Evolutionary conservation across 768 basidiomycete genomes (phyloP).

Genomic region (Hydnomerulius pinastri): DNA sequence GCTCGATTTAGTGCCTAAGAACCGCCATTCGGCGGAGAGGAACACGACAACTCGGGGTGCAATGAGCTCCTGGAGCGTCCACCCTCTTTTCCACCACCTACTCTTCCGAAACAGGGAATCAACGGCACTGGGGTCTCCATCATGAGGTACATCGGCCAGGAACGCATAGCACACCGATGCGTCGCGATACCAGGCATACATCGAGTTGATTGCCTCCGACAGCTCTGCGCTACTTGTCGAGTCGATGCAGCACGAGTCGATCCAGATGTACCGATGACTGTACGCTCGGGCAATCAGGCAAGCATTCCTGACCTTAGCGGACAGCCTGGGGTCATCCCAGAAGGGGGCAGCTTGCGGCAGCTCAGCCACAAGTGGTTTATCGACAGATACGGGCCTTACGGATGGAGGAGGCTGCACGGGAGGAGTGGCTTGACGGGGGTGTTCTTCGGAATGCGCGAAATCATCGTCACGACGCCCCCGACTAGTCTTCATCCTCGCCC

Average conservation of each 20-base stretch:
- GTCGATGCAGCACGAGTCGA: slow-evolving; percentile 18
- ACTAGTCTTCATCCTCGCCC: no score
- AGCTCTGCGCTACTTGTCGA: slow-evolving; percentile 19
- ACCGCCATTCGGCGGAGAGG: slow-evolving; percentile 10
- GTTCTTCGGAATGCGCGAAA: no score
- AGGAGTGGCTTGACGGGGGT: no score
- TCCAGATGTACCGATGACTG: slow-evolving; percentile 10
- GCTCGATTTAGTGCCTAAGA: slow-evolving; percentile 6
- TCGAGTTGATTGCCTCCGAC: slow-evolving; percentile 16
- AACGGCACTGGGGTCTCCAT: not conserved
- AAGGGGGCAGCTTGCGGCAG: no score
- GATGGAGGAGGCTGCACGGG: no score
- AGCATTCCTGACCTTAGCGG: no score
- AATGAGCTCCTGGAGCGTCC: slow-evolving; percentile 10
- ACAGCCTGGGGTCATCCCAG: no score
- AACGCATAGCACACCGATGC: slow-evolving; percentile 16
- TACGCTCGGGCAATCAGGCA: not conserved
- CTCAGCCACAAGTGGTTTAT: no score
- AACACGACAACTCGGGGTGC: slow-evolving; percentile 15
- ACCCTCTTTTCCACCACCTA: slow-evolving; percentile 17
- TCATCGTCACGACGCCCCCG: no score
- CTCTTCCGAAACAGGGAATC: slow-evolving; percentile 4
- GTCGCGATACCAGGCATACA: slow-evolving; percentile 19
- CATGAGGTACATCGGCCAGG: slow-evolving; percentile 6
- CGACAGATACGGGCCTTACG: no score